Percentiles rank a stretch among this genome's conserved stretches.
phyloP scores from a whole-genome alignment of 768 basidiomycete species.

The Lentinula boryana region DNA sequence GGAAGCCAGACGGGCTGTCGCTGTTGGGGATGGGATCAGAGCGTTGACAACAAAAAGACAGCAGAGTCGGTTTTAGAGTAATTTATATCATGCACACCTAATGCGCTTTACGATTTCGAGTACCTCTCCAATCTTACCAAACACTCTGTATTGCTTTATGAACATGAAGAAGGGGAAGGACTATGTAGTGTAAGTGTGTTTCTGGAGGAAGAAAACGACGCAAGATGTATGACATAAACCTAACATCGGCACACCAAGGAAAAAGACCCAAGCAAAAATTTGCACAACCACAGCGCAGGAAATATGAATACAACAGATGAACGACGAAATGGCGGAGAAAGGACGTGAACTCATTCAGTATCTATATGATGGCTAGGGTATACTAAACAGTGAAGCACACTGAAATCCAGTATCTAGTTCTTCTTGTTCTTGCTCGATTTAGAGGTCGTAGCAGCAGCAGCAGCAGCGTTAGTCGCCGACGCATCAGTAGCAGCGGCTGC shows the following conservation, averaged over 20 bases:
- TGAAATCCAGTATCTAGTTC: background rate
- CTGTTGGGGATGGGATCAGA: conserved; percentile 63
- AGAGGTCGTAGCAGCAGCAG: background rate
- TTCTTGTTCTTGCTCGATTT: background rate
- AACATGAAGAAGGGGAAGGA: background rate
- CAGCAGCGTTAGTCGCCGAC: background rate
- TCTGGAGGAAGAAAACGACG: background rate
- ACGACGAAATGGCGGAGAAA: background rate
- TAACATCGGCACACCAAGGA: background rate
- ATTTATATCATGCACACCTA: no score
- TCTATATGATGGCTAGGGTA: background rate
- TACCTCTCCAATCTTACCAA: background rate
- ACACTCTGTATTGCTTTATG: background rate
- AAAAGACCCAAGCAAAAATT: background rate
- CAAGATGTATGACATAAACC: background rate
- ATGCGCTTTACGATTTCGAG: no score
- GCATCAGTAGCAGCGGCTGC: background rate
- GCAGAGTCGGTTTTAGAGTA: background rate
- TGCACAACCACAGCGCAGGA: background rate
- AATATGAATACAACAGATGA: conserved; percentile 2
- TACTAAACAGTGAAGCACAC: background rate
- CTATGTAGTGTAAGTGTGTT: background rate
- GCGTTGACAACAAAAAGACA: conserved; percentile 9
- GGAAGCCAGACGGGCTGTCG: conserved; percentile 69
- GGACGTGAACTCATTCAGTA: background rate